A percentile compares a stretch with the other conserved stretches of the same genome.
Evolutionary conservation across 371 early-diverging fungal species (phyloP).

Genomic region (Zancudomyces culisetae): DNA sequence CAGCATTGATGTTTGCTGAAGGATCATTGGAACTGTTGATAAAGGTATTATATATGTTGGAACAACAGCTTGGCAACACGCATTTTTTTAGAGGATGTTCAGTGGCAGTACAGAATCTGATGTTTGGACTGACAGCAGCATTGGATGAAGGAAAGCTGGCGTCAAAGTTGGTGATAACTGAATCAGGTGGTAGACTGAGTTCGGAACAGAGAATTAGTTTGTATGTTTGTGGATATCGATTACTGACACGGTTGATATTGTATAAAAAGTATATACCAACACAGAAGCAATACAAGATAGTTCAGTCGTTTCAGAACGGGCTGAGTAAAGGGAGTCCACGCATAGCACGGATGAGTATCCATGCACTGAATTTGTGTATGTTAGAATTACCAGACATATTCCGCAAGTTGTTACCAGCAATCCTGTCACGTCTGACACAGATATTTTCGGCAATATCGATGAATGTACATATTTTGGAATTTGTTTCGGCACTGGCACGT

Average conservation of each 20-base stretch:
- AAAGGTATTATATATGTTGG: slow-evolving; percentile 38
- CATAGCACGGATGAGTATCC: slow-evolving; percentile 60
- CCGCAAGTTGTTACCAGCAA: slow-evolving; percentile 50
- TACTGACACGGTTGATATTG: slow-evolving; percentile 46
- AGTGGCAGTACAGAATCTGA: slow-evolving; percentile 29
- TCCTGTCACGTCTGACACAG: slow-evolving; percentile 54
- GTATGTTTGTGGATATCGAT: slow-evolving; percentile 38
- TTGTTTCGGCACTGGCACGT: slow-evolving; percentile 63
- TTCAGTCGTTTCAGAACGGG: slow-evolving; percentile 56
- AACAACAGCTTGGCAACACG: slow-evolving; percentile 47
- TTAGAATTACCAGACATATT: slow-evolving; percentile 61
- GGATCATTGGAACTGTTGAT: slow-evolving; percentile 21
- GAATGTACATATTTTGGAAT: slow-evolving; percentile 75
- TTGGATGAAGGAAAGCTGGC: slow-evolving; percentile 30
- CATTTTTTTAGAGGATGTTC: slow-evolving; percentile 43
- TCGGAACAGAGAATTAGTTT: slow-evolving; percentile 39
- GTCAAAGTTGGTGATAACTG: background rate
- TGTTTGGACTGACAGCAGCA: slow-evolving; percentile 30
- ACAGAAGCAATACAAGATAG: slow-evolving; percentile 49
- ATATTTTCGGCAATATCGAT: slow-evolving; percentile 62
- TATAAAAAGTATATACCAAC: slow-evolving; percentile 53
- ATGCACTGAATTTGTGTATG: slow-evolving; percentile 61
- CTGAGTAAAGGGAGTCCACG: slow-evolving; percentile 44
- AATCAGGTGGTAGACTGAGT: slow-evolving; percentile 23
- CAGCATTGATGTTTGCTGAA: background rate